Base-by-base conservation (phyloP, 2,329 filamentous ascomycete genomes). In the Aspergillus niger region DNA sequence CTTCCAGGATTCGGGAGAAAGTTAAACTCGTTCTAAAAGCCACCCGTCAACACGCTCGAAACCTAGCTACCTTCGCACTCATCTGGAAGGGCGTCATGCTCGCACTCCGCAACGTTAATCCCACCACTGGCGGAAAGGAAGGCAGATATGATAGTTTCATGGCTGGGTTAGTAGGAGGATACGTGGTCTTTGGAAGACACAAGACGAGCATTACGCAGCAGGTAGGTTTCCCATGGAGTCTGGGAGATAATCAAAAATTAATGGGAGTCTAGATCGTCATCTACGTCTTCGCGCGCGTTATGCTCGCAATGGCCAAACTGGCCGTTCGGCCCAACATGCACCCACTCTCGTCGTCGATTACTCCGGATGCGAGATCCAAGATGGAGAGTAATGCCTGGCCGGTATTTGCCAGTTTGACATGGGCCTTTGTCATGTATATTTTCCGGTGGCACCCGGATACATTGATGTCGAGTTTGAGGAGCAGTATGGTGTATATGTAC, bases 401-500 rank as follows among this genome's bases (percentile, higher is more conserved):
- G 1, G 89, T 89, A 2, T 99, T 99, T 79, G 94, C 95, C 44
- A 91, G 89, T 68, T 71, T 94, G 65, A 96, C 90, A 72, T 99
- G 95, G 95, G 95, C 89, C 4, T 82, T 87, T 72, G 92, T 99
- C 65, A 99, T 99, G 95, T 92, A 94, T 80, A 79, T 99, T 63
- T 99, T 97, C 82, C 86, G 91, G 70, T 91, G 90, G 85, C 89
- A 98, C 80, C 92, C 95, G 5, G 91, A 96, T 70, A 91, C 91
- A 59, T 85, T 99, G 73, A 95, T 97, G 83, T 87, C 89, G 62
- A 97, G 93, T 76, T 79, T 99, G 82, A 86, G 92, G 76, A 93
- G 88, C 79, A 97, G 92, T 81, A 99, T 99, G 95, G 91, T 87
- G 69, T 99, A 99, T 74, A 97, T 99, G 82, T 99, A 94, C 73